Evolutionary conservation across 768 basidiomycete genomes (phyloP).

Genomic region (Cyathus striatus): DNA sequence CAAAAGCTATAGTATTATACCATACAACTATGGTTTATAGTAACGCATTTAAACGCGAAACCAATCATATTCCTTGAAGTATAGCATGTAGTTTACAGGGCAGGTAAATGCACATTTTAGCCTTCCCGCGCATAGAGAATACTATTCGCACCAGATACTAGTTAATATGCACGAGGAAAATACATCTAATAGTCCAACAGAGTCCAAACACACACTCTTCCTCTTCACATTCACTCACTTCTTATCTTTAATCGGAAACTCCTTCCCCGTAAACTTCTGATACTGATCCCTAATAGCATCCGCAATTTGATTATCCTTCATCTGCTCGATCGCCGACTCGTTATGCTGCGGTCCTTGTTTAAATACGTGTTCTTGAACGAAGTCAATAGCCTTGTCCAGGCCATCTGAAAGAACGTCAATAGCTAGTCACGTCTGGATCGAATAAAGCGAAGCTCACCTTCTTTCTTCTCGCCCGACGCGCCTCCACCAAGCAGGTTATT

Average conservation of each 20-base stretch:
- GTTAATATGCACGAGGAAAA: too few species aligned
- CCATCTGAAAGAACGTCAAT: conserved; percentile 3
- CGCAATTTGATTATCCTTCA: conserved; percentile 34
- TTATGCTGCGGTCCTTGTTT: conserved; percentile 29
- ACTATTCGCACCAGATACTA: too few species aligned
- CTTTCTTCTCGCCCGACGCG: conserved; percentile 11
- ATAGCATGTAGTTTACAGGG: too few species aligned
- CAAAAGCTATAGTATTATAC: too few species aligned
- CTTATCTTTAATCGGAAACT: conserved; percentile 14
- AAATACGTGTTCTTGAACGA: conserved; percentile 35
- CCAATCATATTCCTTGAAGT: too few species aligned
- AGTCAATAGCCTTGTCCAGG: conserved; percentile 28
- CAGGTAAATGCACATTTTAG: too few species aligned
- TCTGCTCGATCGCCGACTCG: conserved; percentile 32
- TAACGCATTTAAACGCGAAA: too few species aligned
- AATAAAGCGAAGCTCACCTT: conserved; percentile 6
- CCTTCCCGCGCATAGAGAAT: too few species aligned
- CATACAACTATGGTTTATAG: too few species aligned
- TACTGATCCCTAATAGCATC: conserved; percentile 23
- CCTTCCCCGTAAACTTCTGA: conserved; percentile 25
- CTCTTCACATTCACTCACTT: too few species aligned
- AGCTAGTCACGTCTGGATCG: background rate
- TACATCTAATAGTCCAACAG: too few species aligned
- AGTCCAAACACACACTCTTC: too few species aligned
- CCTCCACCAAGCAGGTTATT: conserved; percentile 14